Base-by-base conservation (phyloP, 2,329 filamentous ascomycete species). In the Trichoderma atroviride region DNA sequence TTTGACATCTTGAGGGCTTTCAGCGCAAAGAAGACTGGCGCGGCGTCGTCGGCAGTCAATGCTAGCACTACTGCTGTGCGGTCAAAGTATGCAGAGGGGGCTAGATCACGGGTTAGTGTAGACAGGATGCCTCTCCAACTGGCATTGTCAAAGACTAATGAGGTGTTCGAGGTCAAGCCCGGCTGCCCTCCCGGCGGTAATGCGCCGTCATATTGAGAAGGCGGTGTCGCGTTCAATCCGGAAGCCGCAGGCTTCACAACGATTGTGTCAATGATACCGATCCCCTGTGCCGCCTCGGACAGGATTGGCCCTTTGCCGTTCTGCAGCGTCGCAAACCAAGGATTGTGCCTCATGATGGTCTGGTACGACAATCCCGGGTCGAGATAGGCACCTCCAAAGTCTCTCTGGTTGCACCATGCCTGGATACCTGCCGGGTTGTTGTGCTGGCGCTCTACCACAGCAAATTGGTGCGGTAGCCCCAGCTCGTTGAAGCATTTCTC, bases 61-160 rank as follows among this genome's bases (percentile, higher is more conserved):
- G 92, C 91, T 13, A 96, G 82, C 16, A 96, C 87, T 56, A 96
- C 87, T 2, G 92, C 92, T 4, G 92, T 88, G 59, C 92, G 88
- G 53, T 89, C 90, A 72, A 87, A 87, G 78, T 95, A 96, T 0
- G 93, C 92, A 5, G 92, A 94, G 0, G 93, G 92, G 0, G 94
- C 91, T 73, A 94, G 89, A 74, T 96, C 92, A 27, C 91, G 87
- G 4, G 91, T 96, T 70, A 96, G 83, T 0, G 92, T 94, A 64
- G 92, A 91, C 59, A 93, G 85, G 69, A 96, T 95, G 1, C 92
- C 93, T 78, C 93, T 93, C 92, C 93, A 96, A 16, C 89, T 89
- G 13, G 92, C 91, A 73, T 96, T 96, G 74, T 96, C 92, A 58
- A 93, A 91, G 19, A 94, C 82, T 52, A 95, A 86, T 5, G 82